A percentile compares a stretch with the other conserved stretches of the same genome.
phyloP scores from a whole-genome alignment of 2,329 filamentous ascomycete genomes.

The Trichoderma cornu-damae region DNA sequence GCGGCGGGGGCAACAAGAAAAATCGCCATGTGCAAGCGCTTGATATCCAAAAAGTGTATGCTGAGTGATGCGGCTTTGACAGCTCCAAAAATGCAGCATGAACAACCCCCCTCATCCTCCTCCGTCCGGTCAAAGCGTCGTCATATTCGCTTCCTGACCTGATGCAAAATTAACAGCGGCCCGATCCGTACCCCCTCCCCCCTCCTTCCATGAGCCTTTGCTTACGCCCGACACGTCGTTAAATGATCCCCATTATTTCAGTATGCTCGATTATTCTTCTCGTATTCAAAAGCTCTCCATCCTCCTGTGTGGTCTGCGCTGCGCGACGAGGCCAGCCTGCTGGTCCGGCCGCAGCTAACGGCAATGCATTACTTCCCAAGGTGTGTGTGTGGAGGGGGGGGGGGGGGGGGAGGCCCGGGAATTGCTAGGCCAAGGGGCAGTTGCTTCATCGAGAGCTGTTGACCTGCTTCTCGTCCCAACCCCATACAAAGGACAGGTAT shows the following conservation, averaged over 20 bases:
- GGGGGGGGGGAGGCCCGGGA: background rate
- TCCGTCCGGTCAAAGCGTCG: background rate
- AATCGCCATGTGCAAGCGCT: constrained; percentile 10
- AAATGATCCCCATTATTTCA: background rate
- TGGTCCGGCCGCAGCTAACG: background rate
- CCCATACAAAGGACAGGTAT: constrained; percentile 93
- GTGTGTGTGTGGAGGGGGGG: too few species aligned
- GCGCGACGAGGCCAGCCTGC: constrained; percentile 12
- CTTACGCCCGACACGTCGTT: background rate
- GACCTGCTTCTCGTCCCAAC: constrained; percentile 66
- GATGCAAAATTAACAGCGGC: background rate
- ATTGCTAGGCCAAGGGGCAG: background rate
- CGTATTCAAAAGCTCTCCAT: background rate
- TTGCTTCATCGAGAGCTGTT: background rate
- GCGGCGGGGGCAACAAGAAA: background rate
- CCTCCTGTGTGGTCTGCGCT: background rate
- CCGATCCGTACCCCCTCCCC: background rate
- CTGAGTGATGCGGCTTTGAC: background rate
- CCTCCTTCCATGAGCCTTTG: background rate
- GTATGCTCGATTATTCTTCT: background rate
- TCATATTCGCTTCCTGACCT: background rate
- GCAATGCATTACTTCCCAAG: background rate
- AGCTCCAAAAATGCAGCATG: constrained; percentile 3
- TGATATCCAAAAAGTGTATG: constrained; percentile 14
- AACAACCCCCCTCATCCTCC: background rate